Evolutionary conservation across 306 rosid species (phyloP).

Genomic region (Cyclanthera cordifolia): DNA sequence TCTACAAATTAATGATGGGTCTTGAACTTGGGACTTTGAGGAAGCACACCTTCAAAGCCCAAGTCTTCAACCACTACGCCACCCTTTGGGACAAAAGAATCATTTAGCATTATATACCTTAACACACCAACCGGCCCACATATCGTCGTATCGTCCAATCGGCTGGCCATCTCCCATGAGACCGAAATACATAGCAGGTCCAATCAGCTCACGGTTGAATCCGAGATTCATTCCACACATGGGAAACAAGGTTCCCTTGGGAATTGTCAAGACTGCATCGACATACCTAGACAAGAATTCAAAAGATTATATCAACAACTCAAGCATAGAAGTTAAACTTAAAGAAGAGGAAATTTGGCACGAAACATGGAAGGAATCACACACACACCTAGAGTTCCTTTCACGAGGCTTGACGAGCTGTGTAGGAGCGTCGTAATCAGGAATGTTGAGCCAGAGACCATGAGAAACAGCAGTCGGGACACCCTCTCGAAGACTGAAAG

Average conservation of each 20-base stretch:
- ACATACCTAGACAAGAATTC: conserved; percentile 20
- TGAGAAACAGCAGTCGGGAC: conserved; percentile 63
- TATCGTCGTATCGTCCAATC: conserved; percentile 36
- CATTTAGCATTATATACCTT: conserved; percentile 20
- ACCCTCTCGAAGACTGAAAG: conserved; percentile 61
- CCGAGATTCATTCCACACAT: conserved; percentile 47
- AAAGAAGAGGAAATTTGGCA: too few relatives aligned
- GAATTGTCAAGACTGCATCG: conserved; percentile 36
- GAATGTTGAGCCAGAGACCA: conserved; percentile 67
- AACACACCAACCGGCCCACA: conserved; percentile 46
- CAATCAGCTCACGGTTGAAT: conserved; percentile 31
- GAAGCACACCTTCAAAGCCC: too few relatives aligned
- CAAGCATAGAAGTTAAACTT: background rate
- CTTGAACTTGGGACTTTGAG: too few relatives aligned
- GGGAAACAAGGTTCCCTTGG: conserved; percentile 37
- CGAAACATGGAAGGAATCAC: background rate
- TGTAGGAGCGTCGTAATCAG: conserved; percentile 50
- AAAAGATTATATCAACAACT: background rate
- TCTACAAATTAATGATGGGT: too few relatives aligned
- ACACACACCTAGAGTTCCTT: conserved; percentile 30
- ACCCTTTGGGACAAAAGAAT: background rate
- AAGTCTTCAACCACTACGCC: too few relatives aligned
- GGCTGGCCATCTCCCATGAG: conserved; percentile 47
- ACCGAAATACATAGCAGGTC: conserved; percentile 44
- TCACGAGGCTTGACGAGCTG: conserved; percentile 43